These are phyloP conservation scores for Talaromyces sp. DNA, from an alignment of 2,329 filamentous ascomycete species.

Conservation along the genomic window DNA sequence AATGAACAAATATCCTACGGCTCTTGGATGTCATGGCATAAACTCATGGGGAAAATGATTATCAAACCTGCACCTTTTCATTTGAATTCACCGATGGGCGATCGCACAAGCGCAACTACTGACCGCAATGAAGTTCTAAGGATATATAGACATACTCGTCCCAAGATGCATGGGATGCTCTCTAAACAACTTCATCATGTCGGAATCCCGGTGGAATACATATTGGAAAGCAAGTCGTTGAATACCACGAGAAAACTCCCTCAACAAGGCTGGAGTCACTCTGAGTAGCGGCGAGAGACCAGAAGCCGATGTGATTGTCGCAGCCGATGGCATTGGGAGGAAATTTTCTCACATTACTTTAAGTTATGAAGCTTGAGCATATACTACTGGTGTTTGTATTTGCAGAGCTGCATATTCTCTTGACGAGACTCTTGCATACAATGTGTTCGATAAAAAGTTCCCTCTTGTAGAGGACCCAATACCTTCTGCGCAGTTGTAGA, in stretches of 20 bases:
- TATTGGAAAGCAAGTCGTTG: constrained; percentile 15
- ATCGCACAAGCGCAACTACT: not conserved
- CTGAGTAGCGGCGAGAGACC: constrained; percentile 22
- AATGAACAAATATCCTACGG: constrained; percentile 11
- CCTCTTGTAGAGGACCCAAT: not conserved
- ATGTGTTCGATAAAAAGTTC: constrained; percentile 4
- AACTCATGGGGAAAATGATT: constrained; percentile 23
- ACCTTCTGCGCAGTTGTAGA: constrained; percentile 3
- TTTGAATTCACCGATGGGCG: not conserved
- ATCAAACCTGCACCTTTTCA: constrained; percentile 15
- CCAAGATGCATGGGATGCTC: constrained; percentile 22
- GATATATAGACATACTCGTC: constrained; percentile 18
- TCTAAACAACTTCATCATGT: constrained; percentile 19
- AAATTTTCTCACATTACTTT: constrained; percentile 24
- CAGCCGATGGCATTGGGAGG: constrained; percentile 37
- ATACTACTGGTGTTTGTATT: constrained; percentile 27
- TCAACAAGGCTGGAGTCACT: constrained; percentile 19
- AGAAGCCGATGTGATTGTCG: constrained; percentile 34
- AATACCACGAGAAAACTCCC: constrained; percentile 11
- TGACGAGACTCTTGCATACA: constrained; percentile 9
- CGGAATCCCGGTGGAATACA: constrained; percentile 22
- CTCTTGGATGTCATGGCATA: constrained; percentile 21
- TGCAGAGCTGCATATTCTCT: constrained; percentile 22
- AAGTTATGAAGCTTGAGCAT: constrained; percentile 22
- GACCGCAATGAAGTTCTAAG: not conserved